These are phyloP conservation scores for Haplosporangium sp. DNA, from an alignment of 371 early-diverging fungal genomes.

Conservation along the genomic window DNA sequence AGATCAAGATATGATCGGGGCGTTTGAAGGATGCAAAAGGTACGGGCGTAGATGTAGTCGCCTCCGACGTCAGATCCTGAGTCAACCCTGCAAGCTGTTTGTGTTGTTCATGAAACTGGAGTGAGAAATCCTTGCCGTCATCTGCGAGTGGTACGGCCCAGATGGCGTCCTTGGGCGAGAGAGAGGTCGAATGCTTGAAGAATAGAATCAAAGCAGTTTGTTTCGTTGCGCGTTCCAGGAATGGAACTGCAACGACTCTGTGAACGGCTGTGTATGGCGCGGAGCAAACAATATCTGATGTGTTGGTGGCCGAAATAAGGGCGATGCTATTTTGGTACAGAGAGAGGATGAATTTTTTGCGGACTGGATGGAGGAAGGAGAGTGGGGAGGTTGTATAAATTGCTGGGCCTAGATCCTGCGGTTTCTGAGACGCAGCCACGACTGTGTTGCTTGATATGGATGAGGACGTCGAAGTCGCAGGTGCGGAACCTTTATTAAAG, in stretches of 20 bases:
- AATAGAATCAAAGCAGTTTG: conserved; percentile 44
- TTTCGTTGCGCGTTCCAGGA: conserved; percentile 44
- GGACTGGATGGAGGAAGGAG: conserved; percentile 43
- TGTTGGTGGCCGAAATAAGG: conserved; percentile 24
- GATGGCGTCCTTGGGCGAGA: conserved; percentile 38
- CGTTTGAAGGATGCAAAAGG: conserved; percentile 23
- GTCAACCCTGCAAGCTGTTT: conserved; percentile 17
- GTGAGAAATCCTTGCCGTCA: conserved; percentile 49
- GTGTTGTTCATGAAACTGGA: conserved; percentile 20
- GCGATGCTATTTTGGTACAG: conserved; percentile 29
- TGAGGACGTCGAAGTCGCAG: conserved; percentile 1
- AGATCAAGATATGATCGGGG: conserved; percentile 28
- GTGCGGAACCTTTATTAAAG: conserved; percentile 10
- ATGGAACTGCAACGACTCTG: conserved; percentile 44
- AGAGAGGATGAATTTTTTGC: conserved; percentile 45
- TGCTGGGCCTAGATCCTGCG: conserved; percentile 31
- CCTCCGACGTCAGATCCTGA: conserved; percentile 11
- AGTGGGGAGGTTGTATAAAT: conserved; percentile 40
- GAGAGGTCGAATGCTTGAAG: conserved; percentile 29
- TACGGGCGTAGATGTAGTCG: conserved; percentile 10
- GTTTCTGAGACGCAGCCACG: background rate
- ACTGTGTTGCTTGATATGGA: background rate
- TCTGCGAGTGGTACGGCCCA: conserved; percentile 47
- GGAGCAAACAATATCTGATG: conserved; percentile 9
- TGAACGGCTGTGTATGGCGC: conserved; percentile 33